Evolutionary conservation across 2,329 filamentous ascomycete genomes (phyloP), one percentile per base, ranked within the genome.

Genomic region (Colletotrichum sp.): DNA sequence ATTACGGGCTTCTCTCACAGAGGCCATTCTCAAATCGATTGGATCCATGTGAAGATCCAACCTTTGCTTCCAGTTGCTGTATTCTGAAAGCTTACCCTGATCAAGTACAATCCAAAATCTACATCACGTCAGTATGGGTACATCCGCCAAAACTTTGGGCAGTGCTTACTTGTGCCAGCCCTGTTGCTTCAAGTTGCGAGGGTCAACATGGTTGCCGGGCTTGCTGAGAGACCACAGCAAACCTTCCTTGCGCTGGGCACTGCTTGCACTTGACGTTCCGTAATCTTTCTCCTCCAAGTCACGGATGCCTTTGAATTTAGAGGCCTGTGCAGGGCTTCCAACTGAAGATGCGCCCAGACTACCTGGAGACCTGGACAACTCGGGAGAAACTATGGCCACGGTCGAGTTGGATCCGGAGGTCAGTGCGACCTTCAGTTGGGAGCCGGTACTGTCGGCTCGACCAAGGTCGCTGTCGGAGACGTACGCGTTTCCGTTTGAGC

Each of bases 61-160:
- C 83, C 93, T 96, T 83, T 99, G 95, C 85, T 99, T 99, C 97
- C 97, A 99, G 84, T 99, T 99, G 83, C 96, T 98, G 85, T 99
- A 99, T 82, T 99, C 97, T 2, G 96, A 98, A 18, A 99, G 90
- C 83, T 97, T 98, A 28, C 97, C 97, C 84, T 98, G 96, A 83
- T 99, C 98, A 60, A 99, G 89, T 3, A 99, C 97, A 78, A 99
- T 98, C 97, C 97, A 99, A 85, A 99, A 99, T 82, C 96, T 98
- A 80, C 52, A n/a, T 18, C 79, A 69, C 80, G 77, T 77, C 60
- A 72, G 57, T 18, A 65, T 26, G 61, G 21, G 8, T 26, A 39
- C 13, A 34, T 16, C 13, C 30, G 43, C 39, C 34, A n/a, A 5
- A 61, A 8, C 26, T 12, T 24, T 39, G 21, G 39, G 48, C 26